A percentile compares a stretch with the other conserved stretches of the same genome.
These are phyloP conservation scores for Sphagnum fallax DNA, from an alignment of 228 moss, liverwort and hornwort genomes.

Conservation along the genomic window DNA sequence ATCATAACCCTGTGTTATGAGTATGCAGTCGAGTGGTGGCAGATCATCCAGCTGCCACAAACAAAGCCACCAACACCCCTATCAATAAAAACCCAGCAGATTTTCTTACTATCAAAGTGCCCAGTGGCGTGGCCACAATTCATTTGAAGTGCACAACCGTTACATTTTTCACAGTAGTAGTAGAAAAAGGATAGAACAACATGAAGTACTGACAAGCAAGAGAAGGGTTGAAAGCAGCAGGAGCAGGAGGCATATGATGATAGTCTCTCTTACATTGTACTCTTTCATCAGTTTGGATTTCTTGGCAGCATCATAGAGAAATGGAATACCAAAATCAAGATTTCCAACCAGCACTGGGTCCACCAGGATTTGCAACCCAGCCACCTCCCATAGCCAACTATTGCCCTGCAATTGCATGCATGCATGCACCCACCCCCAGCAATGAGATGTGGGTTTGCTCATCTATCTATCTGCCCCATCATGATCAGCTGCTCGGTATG, in stretches of 20 bases:
- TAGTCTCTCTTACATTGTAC: conserved; percentile 41
- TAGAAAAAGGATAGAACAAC: background rate
- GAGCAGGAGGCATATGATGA: too few species aligned
- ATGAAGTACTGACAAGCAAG: background rate
- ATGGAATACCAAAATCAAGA: conserved; percentile 88
- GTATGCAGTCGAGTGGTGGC: conserved; percentile 71
- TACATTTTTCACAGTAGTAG: too few species aligned
- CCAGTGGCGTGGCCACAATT: too few species aligned
- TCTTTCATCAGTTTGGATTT: conserved; percentile 40
- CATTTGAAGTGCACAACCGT: too few species aligned
- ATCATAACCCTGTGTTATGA: conserved; percentile 80
- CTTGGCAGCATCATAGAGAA: conserved; percentile 72
- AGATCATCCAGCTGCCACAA: conserved; percentile 71
- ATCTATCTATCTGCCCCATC: too few species aligned
- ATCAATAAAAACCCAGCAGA: background rate
- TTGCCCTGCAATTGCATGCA: conserved; percentile 54
- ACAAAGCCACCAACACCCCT: background rate
- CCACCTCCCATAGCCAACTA: conserved; percentile 74
- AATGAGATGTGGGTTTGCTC: too few species aligned
- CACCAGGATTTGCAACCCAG: conserved; percentile 64
- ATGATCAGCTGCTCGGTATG: too few species aligned
- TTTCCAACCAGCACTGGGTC: conserved; percentile 95
- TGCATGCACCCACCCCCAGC: too few species aligned
- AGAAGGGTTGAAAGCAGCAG: background rate
- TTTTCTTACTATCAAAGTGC: background rate